Evolutionary conservation across 306 rosid species (phyloP).

Genomic region (Quercus berberidifolia): DNA sequence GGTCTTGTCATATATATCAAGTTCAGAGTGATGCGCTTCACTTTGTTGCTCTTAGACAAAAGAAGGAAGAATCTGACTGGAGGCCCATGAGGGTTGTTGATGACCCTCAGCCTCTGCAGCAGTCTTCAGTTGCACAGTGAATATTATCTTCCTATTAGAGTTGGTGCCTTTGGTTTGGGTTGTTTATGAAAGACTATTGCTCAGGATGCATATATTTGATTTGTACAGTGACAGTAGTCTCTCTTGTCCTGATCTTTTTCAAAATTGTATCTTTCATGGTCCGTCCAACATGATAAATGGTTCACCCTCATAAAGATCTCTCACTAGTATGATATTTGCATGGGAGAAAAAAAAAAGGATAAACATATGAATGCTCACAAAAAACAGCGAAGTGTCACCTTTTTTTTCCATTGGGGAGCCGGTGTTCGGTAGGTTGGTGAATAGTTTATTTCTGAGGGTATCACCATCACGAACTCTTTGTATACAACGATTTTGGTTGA

Average conservation of each 20-base stretch:
- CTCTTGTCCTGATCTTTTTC: background rate
- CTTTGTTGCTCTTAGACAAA: slow-evolving; percentile 72
- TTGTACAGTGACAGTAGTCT: background rate
- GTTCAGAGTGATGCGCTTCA: slow-evolving; percentile 87
- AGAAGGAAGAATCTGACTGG: slow-evolving; percentile 70
- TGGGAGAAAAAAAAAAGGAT: too few species aligned
- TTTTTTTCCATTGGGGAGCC: too few species aligned
- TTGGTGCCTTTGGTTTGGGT: background rate
- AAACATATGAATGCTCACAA: too few species aligned
- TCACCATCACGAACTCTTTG: too few species aligned
- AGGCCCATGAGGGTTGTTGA: slow-evolving; percentile 74
- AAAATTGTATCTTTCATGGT: background rate
- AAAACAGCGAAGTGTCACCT: too few species aligned
- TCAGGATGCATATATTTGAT: background rate
- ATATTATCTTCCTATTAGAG: background rate
- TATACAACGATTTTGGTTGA: too few species aligned
- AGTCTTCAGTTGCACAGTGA: slow-evolving; percentile 28
- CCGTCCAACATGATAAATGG: background rate
- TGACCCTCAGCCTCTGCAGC: slow-evolving; percentile 37
- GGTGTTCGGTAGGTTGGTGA: too few species aligned
- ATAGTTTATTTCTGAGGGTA: too few species aligned
- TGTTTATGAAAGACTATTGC: background rate
- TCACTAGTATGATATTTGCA: too few species aligned
- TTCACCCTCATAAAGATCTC: background rate
- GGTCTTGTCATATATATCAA: slow-evolving; percentile 90